Percentiles rank a stretch among this genome's conserved stretches.
These are phyloP conservation scores for Prinsepia uniflora DNA, from an alignment of 306 rosid species.

Conservation along the genomic window DNA sequence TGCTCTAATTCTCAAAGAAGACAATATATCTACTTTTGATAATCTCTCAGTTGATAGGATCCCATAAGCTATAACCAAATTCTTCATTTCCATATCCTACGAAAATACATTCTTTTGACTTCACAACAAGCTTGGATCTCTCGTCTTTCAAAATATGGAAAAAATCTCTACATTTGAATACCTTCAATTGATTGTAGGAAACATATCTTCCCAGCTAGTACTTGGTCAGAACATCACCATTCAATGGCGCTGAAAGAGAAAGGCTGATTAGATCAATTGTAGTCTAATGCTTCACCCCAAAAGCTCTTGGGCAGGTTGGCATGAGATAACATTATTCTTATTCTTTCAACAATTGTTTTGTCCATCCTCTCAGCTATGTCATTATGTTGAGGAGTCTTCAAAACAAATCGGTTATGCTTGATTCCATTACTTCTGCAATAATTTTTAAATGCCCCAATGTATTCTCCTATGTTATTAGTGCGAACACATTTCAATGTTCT, in stretches of 20 bases:
- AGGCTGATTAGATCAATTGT: not conserved
- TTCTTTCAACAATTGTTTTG: not conserved
- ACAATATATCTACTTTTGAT: no score
- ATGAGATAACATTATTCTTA: not conserved
- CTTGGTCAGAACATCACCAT: not conserved
- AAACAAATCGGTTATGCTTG: not conserved
- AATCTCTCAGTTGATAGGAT: no score
- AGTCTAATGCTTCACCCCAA: not conserved
- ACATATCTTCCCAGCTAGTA: no score
- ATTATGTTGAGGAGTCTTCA: not conserved
- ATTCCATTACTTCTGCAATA: not conserved
- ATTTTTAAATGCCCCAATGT: not conserved
- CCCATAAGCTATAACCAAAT: no score
- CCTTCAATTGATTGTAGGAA: no score
- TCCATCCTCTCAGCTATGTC: not conserved
- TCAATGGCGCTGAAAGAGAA: constrained; percentile 1
- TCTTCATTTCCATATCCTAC: no score
- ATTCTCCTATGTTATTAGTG: not conserved
- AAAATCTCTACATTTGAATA: no score
- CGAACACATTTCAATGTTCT: no score
- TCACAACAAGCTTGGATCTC: no score
- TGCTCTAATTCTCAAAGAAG: no score
- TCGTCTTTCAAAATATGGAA: no score
- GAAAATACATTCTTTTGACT: no score
- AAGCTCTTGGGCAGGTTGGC: not conserved